A percentile compares a stretch with the other conserved stretches of the same genome.
These are phyloP conservation scores for Cicer arietinum DNA, from an alignment of 306 rosid genomes.

Conservation along the genomic window DNA sequence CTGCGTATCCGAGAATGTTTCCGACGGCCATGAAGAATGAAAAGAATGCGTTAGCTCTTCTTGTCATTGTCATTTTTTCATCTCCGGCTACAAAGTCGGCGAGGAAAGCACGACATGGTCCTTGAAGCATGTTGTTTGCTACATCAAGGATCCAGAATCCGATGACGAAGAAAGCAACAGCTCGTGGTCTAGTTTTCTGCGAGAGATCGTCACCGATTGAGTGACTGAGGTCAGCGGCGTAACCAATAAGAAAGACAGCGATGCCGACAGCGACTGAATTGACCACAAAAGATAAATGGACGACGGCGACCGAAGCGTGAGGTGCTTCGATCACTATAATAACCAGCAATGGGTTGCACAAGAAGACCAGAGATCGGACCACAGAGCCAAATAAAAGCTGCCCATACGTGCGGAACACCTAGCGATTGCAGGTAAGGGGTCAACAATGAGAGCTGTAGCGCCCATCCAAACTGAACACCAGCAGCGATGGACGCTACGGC, in stretches of 20 bases:
- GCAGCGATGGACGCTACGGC: slow-evolving; percentile 74
- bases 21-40: slow-evolving; percentile 27
- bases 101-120: slow-evolving; percentile 67
- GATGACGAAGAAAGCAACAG: slow-evolving; percentile 8
- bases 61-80: slow-evolving; percentile 53
- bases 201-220: background rate
- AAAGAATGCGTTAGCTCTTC: slow-evolving; percentile 28
- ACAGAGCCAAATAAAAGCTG: slow-evolving; percentile 82
- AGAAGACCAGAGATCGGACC: slow-evolving; percentile 80
- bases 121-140: slow-evolving; percentile 78
- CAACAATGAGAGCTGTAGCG: slow-evolving; percentile 69
- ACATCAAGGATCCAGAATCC: slow-evolving; percentile 55
- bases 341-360: slow-evolving; percentile 79
- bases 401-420: slow-evolving; percentile 72
- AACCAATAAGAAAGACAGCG: background rate
- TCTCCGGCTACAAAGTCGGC: slow-evolving; percentile 64
- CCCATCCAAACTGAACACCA: slow-evolving; percentile 88
- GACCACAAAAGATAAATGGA: slow-evolving; percentile 62
- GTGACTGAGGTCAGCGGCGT: background rate
- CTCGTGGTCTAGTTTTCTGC: background rate
- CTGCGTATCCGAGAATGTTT: slow-evolving; percentile 39
- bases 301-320: slow-evolving; percentile 82
- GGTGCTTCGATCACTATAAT: slow-evolving; percentile 69
- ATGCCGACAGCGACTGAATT: slow-evolving; percentile 41
- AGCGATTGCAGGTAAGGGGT: slow-evolving; percentile 78